Evolutionary conservation across 495 filamentous ascomycete species (phyloP), one percentile per base, ranked within the genome.

Genomic region (Usnea hakonensis): DNA sequence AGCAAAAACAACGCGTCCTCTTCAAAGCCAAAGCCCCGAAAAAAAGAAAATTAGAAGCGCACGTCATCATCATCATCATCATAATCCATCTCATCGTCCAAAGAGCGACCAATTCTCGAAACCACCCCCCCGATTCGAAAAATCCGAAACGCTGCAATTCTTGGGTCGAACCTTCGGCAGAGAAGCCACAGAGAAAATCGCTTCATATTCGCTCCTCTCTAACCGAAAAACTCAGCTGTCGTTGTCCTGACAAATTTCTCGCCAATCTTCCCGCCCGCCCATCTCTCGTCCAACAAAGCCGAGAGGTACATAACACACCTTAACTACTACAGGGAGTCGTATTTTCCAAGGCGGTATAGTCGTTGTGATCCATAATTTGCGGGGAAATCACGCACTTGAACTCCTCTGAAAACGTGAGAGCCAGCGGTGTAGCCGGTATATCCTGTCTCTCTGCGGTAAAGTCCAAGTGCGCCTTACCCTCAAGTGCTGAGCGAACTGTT

Each of bases 391-490:
- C 33, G 40, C 33, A 56, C 33, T 30, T 26, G 33, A 32, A 33
- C 54, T 2, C 26, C 4, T 38, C 19, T 38, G 54, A 23, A 35
- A 36, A 21, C 26, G 32, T 38, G 43, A 44, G 10, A 62, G 54
- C 40, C 60, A 62, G 40, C 60, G 54, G 60, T 57, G 60, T 36
- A 62, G 54, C 60, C 60, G 53, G 54, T 41, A 40, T 62, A 46
- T 46, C 19, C 40, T 16, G 43, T 38, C 32, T 43, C 59, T 37
- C 38, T 38, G 26, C 32, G 48, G 40, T 43, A 52, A 57, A 57
- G 38, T 26, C 17, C 55, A 40, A 56, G 60, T 62, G 60, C 60
- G 60, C 60, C 60, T 62, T 62, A 57, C 60, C 60, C 53, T 62
- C 60, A 46, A 57, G 54, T 57, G 54, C 37, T 57, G 37, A 57